A percentile compares a stretch with the other conserved stretches of the same genome.
Conservation (phyloP, 2,329 filamentous ascomycete genomes). For the Trichothecium sympodiale region DNA sequence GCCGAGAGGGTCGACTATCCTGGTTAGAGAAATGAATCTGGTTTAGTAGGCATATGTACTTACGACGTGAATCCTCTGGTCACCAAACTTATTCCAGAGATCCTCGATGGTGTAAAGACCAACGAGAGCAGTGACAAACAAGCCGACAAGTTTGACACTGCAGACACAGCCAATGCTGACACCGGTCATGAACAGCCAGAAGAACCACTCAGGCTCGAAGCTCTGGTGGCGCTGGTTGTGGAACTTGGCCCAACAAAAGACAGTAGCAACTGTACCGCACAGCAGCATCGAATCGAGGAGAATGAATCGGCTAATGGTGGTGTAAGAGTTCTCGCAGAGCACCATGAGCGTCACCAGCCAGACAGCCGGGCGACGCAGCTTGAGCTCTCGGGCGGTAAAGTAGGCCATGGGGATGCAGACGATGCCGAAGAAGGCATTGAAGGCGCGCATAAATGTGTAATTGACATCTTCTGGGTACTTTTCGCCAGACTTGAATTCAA, state of each 20-base stretch:
- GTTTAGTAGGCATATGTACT: constrained; percentile 17
- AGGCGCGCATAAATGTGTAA: constrained; percentile 97
- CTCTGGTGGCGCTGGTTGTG: constrained; percentile 77
- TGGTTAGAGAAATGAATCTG: background rate
- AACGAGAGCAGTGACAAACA: constrained; percentile 91
- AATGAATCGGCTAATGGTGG: constrained; percentile 96
- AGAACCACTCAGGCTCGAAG: constrained; percentile 86
- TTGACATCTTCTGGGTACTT: constrained; percentile 87
- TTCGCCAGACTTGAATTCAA: constrained; percentile 98
- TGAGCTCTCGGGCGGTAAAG: constrained; percentile 84
- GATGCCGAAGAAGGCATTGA: constrained; percentile 92
- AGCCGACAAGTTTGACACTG: constrained; percentile 96
- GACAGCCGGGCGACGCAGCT: constrained; percentile 74
- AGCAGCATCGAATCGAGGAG: constrained; percentile 97
- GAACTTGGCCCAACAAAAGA: constrained; percentile 95
- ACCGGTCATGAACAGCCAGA: constrained; percentile 89
- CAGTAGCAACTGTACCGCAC: constrained; percentile 96
- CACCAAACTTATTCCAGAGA: constrained; percentile 95
- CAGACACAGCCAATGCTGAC: constrained; percentile 95
- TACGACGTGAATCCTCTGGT: constrained; percentile 80
- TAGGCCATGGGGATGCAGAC: constrained; percentile 89
- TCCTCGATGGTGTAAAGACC: constrained; percentile 94
- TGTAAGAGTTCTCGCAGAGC: constrained; percentile 97
- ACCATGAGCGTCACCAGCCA: constrained; percentile 97
- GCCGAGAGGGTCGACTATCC: constrained; percentile 51